Evolutionary conservation across 768 basidiomycete species (phyloP).

Genomic region (Lactifluus piperatus): DNA sequence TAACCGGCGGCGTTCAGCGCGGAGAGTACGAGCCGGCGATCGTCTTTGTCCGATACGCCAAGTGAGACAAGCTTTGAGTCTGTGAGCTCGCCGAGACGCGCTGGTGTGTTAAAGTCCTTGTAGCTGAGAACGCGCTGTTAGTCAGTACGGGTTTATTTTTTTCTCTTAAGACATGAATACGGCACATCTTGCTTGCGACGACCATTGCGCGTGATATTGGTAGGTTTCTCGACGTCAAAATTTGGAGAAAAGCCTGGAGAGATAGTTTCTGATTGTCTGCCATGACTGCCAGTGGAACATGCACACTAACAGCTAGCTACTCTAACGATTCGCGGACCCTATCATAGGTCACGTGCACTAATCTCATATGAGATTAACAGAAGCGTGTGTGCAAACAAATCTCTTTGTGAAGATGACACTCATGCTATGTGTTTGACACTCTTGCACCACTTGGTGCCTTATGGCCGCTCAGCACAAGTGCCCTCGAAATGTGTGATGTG

Average conservation of each 20-base stretch:
- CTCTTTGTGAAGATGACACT: no score
- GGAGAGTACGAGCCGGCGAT: constrained; percentile 47
- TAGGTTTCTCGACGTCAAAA: constrained; percentile 24
- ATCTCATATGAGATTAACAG: no score
- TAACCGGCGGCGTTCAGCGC: constrained; percentile 63
- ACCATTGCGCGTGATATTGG: constrained; percentile 28
- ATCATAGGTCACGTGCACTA: background rate
- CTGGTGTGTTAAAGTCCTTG: constrained; percentile 56
- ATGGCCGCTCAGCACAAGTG: no score
- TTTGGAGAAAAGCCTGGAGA: constrained; percentile 29
- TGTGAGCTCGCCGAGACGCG: constrained; percentile 47
- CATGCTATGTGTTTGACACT: no score
- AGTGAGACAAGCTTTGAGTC: constrained; percentile 48
- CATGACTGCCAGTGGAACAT: no score
- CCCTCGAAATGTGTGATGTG: no score
- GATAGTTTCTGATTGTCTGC: constrained; percentile 20
- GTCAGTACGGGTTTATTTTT: background rate
- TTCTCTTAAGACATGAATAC: background rate
- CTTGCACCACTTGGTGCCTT: no score
- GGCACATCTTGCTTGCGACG: constrained; percentile 28
- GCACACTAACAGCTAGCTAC: background rate
- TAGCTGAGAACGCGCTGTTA: constrained; percentile 41
- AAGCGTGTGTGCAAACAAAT: no score
- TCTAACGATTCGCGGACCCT: background rate
- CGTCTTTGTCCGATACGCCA: constrained; percentile 57